Conservation (phyloP, 148 eudicot genomes). For the Beta vulgaris region DNA sequence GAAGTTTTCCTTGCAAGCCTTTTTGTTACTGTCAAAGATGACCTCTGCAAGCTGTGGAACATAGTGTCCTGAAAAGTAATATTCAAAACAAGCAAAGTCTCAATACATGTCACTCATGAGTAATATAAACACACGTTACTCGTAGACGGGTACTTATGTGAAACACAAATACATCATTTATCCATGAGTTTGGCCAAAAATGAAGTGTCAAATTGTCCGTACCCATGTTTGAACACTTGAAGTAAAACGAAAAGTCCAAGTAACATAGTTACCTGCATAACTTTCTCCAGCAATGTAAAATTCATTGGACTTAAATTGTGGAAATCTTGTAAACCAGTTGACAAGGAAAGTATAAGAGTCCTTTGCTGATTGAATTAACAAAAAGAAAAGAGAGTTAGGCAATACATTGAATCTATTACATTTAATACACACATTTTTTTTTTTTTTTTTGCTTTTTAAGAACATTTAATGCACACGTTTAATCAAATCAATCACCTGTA, state of each 20-base stretch:
- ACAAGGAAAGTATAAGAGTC: constrained; percentile 65
- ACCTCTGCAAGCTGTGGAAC: constrained; percentile 76
- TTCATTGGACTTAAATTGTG: constrained; percentile 73
- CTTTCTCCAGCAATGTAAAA: constrained; percentile 90
- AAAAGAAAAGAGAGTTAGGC: background rate
- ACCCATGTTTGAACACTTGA: no score
- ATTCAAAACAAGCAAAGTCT: background rate
- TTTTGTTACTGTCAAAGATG: constrained; percentile 58
- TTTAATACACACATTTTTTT: background rate
- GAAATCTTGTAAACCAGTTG: constrained; percentile 80
- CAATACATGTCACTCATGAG: background rate
- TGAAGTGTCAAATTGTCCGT: no score
- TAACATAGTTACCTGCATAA: constrained; percentile 59
- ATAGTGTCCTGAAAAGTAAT: constrained; percentile 60
- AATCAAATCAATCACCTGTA: constrained; percentile 39
- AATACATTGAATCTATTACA: background rate
- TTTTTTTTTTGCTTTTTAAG: no score
- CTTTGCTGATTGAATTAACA: constrained; percentile 47
- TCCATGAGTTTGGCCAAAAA: no score
- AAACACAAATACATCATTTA: no score
- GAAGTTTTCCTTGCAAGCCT: constrained; percentile 38
- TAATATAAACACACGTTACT: background rate
- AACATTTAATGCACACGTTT: background rate
- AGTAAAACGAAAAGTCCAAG: no score
- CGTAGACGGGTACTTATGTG: no score